phyloP scores from a whole-genome alignment of 257 asterid species.

The Striga asiatica region DNA sequence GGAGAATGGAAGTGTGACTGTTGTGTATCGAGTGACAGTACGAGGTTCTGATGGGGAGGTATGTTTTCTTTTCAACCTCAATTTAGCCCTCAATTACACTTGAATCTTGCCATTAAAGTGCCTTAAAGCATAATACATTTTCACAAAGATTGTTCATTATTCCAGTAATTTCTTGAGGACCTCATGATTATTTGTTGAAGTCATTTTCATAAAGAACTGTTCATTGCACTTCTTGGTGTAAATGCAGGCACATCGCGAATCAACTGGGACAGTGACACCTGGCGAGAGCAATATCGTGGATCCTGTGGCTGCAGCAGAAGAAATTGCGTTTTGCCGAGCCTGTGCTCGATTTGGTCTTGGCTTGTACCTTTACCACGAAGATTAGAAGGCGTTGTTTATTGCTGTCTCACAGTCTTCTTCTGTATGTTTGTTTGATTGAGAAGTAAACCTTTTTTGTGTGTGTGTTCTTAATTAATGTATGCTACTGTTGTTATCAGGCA shows the following conservation, averaged over 20 bases:
- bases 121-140: too few species aligned
- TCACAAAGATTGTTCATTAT: too few species aligned
- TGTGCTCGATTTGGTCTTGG: conserved; percentile 97
- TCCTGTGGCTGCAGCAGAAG: conserved; percentile 89
- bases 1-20: conserved; percentile 84
- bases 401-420: not conserved
- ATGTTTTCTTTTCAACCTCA: conserved; percentile 17
- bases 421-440: conserved; percentile 7
- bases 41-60: conserved; percentile 98
- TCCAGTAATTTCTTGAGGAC: too few species aligned
- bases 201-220: too few species aligned
- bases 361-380: conserved; percentile 75
- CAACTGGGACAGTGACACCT: conserved; percentile 69
- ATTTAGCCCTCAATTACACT: not conserved
- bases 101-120: too few species aligned
- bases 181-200: too few species aligned
- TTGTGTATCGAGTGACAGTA: conserved; percentile 86
- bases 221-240: not conserved
- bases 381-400: conserved; percentile 19
- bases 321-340: conserved; percentile 88
- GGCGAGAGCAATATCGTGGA: conserved; percentile 28
- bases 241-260: conserved; percentile 81
- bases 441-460: not conserved
- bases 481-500: not conserved
- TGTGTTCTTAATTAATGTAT: conserved; percentile 3